Evolutionary conservation across 805 yeast species (phyloP).

Genomic region (Candida gorgasii): DNA sequence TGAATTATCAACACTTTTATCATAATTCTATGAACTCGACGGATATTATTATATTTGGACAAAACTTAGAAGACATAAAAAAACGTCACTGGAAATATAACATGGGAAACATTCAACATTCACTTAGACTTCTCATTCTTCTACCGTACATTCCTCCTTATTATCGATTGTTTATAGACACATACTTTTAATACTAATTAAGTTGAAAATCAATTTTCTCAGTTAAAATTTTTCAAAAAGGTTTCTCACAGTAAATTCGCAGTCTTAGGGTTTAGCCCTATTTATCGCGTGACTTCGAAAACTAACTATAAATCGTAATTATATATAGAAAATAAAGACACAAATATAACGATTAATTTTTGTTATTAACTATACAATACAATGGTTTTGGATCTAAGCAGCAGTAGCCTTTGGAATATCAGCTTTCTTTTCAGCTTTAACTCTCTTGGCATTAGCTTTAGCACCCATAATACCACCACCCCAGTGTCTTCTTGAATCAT

Average conservation of each 20-base stretch:
- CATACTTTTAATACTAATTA: slow-evolving; percentile 6
- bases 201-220: slow-evolving; percentile 7
- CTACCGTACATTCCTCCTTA: not conserved
- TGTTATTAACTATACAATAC: slow-evolving; percentile 6
- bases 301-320: too few relatives aligned
- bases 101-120: not conserved
- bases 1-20: too few relatives aligned
- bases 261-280: slow-evolving; percentile 2
- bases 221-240: slow-evolving; percentile 4
- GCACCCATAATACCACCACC: slow-evolving; percentile 99
- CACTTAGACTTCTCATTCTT: not conserved
- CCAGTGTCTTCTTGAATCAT: slow-evolving; percentile 97
- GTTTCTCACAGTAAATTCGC: not conserved
- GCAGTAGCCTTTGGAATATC: slow-evolving; percentile 24
- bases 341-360: too few relatives aligned
- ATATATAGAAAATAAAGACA: too few relatives aligned
- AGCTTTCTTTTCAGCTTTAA: slow-evolving; percentile 59
- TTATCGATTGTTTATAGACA: not conserved
- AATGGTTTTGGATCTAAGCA: slow-evolving; percentile 5
- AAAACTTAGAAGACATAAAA: not conserved
- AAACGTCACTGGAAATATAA: not conserved
- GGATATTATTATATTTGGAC: too few relatives aligned
- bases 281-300: not conserved
- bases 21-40: too few relatives aligned
- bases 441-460: slow-evolving; percentile 85